phyloP scores from a whole-genome alignment of 2,329 filamentous ascomycete genomes.

The Colletotrichum godetiae region DNA sequence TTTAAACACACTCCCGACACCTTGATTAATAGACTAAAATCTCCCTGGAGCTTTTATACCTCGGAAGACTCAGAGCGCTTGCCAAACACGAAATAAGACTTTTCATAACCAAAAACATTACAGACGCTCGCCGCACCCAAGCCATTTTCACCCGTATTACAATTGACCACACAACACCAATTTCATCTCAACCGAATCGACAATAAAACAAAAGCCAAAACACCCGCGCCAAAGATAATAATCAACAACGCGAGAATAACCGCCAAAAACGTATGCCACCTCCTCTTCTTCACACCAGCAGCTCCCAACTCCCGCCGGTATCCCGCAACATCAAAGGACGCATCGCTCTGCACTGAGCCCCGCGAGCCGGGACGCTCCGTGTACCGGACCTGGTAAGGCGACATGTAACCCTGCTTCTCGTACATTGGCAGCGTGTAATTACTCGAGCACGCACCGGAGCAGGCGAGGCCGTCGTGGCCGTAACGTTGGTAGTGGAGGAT shows the following conservation, averaged over 20 bases:
- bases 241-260: not conserved
- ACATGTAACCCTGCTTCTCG: not conserved
- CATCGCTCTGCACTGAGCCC: not conserved
- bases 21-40: too few relatives aligned
- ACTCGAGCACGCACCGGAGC: not conserved
- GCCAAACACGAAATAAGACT: too few relatives aligned
- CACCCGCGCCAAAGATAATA: slow-evolving; percentile 6
- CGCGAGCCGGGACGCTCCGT: not conserved
- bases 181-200: not conserved
- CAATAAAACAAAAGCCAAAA: slow-evolving; percentile 3
- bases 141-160: too few relatives aligned
- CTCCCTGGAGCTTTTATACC: too few relatives aligned
- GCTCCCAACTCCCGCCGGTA: not conserved
- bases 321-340: not conserved
- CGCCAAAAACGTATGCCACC: not conserved
- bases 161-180: too few relatives aligned
- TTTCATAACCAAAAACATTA: too few relatives aligned
- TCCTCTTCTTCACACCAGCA: not conserved
- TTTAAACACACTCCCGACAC: too few relatives aligned
- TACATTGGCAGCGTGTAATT: not conserved
- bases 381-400: not conserved
- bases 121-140: too few relatives aligned
- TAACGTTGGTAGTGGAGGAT: not conserved
- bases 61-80: too few relatives aligned
- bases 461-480: not conserved